phyloP scores from a whole-genome alignment of 2,329 filamentous ascomycete species.

The Arachnomyces sp. region DNA sequence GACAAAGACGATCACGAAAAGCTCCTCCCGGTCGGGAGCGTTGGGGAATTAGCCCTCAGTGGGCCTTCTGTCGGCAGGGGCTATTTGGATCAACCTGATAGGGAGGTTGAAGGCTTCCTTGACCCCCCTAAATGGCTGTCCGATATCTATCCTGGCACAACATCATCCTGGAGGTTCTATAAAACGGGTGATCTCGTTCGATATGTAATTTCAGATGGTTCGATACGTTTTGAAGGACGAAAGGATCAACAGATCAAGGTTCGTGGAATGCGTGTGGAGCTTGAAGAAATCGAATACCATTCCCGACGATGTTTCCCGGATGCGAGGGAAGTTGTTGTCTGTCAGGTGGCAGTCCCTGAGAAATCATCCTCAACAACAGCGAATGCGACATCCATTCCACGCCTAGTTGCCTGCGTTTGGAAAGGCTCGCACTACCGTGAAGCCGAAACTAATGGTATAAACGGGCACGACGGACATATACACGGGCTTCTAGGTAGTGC shows the following conservation, averaged over 20 bases:
- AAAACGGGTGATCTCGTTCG: too few relatives aligned
- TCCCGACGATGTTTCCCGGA: not conserved
- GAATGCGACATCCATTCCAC: too few relatives aligned
- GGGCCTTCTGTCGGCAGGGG: constrained; percentile 28
- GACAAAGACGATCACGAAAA: too few relatives aligned
- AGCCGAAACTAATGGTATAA: too few relatives aligned
- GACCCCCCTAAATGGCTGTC: constrained; percentile 38
- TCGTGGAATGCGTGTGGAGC: constrained; percentile 2
- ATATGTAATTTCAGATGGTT: constrained; percentile 1
- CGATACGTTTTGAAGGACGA: constrained; percentile 2
- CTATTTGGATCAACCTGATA: constrained; percentile 20
- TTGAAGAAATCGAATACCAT: constrained; percentile 9
- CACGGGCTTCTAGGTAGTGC: too few relatives aligned
- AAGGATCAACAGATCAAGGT: constrained; percentile 2
- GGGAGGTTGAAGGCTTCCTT: constrained; percentile 12
- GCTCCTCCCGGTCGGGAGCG: not conserved
- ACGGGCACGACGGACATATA: too few relatives aligned
- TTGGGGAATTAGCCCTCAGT: constrained; percentile 32
- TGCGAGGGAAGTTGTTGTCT: constrained; percentile 25
- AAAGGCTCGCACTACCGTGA: too few relatives aligned
- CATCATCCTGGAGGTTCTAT: constrained; percentile 12
- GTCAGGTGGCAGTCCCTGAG: too few relatives aligned
- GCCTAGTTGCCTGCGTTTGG: too few relatives aligned
- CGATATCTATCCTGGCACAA: too few relatives aligned
- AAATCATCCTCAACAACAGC: too few relatives aligned